Evolutionary conservation across 176 grass and related monocot species (phyloP).

Genomic region (Hordeum marinum): DNA sequence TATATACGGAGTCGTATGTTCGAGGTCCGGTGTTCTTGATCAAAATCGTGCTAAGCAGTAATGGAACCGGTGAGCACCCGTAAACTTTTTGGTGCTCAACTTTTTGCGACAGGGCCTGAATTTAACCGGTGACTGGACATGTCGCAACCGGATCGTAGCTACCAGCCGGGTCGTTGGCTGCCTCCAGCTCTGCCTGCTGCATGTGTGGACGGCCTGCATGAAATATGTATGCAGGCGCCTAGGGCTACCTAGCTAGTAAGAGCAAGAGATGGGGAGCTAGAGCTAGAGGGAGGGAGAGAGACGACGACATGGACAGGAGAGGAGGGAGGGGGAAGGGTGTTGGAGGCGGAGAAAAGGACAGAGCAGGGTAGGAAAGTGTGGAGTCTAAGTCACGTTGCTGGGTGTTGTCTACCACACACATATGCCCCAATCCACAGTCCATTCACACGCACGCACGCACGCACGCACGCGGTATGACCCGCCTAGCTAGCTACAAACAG

Average conservation of each 20-base stretch:
- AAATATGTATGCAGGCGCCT: conserved; percentile 30
- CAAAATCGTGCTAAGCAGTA: neutral
- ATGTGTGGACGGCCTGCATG: conserved; percentile 17
- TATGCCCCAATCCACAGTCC: conserved; percentile 21
- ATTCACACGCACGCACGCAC: conserved; percentile 10
- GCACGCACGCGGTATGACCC: neutral
- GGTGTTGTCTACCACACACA: conserved; percentile 34
- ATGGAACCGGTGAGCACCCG: neutral
- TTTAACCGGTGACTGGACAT: conserved; percentile 12
- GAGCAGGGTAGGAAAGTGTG: conserved; percentile 44
- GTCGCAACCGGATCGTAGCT: conserved; percentile 14
- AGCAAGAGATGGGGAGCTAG: neutral
- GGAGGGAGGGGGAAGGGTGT: neutral
- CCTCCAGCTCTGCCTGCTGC: neutral
- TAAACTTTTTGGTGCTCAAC: neutral
- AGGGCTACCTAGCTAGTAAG: neutral
- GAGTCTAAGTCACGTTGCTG: conserved; percentile 68
- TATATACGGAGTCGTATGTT: neutral
- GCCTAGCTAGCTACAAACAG: neutral
- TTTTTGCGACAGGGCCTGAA: conserved; percentile 3
- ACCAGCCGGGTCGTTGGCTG: neutral
- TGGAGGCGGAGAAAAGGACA: conserved; percentile 42
- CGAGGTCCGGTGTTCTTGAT: neutral
- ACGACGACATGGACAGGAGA: conserved; percentile 24
- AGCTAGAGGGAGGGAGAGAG: too few species aligned